These are phyloP conservation scores for Tuber brumale DNA, from an alignment of 495 filamentous ascomycete species.

Conservation along the genomic window DNA sequence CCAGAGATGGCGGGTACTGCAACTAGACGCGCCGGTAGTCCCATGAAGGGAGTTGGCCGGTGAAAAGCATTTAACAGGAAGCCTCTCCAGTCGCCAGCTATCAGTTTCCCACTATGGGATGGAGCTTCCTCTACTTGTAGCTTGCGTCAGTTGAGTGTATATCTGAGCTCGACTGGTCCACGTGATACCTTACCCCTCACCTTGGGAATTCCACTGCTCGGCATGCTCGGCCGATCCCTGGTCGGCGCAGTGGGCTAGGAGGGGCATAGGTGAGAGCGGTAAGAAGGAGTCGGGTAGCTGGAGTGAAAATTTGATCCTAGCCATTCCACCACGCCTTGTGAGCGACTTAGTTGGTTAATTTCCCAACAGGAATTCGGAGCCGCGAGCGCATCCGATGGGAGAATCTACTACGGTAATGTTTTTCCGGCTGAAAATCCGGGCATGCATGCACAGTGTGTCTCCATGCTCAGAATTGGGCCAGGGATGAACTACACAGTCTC, in stretches of 20 bases:
- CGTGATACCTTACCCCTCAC: not conserved
- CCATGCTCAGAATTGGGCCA: no score
- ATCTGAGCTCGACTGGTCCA: not conserved
- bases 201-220: not conserved
- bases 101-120: not conserved
- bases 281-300: not conserved
- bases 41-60: no score
- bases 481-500: no score
- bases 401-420: not conserved
- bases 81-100: no score
- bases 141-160: not conserved
- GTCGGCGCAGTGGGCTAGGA: not conserved
- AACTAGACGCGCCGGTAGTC: no score
- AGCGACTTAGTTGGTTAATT: not conserved
- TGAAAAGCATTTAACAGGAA: no score
- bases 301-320: no score
- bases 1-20: no score
- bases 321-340: not conserved
- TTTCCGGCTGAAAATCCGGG: not conserved
- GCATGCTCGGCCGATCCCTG: not conserved
- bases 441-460: not conserved
- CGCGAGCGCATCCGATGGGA: not conserved
- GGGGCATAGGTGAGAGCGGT: not conserved
- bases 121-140: not conserved
- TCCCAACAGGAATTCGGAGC: not conserved